These are phyloP conservation scores for Aspergillus ostianus DNA, from an alignment of 495 filamentous ascomycete species.

Conservation along the genomic window DNA sequence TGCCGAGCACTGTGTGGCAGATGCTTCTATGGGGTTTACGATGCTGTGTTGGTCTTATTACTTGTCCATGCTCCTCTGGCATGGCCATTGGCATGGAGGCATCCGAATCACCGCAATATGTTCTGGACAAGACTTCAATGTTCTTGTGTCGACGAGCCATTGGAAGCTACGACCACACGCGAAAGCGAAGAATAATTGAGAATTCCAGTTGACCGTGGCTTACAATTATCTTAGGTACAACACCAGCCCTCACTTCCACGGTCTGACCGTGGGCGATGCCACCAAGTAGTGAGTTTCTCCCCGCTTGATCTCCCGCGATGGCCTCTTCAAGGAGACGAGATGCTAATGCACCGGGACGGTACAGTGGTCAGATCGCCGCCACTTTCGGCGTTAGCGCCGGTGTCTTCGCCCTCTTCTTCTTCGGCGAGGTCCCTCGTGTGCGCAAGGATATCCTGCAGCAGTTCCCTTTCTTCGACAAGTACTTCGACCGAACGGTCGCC, in stretches of 20 bases:
- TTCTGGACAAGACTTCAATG: not conserved
- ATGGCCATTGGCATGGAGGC: not conserved
- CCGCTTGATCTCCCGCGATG: not conserved
- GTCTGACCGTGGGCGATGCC: constrained; percentile 44
- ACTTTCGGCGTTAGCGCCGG: constrained; percentile 61
- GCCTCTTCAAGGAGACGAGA: not conserved
- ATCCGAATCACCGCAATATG: not conserved
- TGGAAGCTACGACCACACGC: not conserved
- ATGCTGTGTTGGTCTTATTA: not conserved
- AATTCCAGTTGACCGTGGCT: constrained; percentile 6
- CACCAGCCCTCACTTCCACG: constrained; percentile 46
- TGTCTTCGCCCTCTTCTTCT: constrained; percentile 67
- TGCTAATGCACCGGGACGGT: constrained; percentile 17
- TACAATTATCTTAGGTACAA: constrained; percentile 47
- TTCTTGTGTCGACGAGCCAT: not conserved
- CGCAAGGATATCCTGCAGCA: constrained; percentile 64
- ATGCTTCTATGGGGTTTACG: not conserved
- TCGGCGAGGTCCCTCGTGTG: constrained; percentile 68
- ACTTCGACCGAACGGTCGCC: constrained; percentile 57
- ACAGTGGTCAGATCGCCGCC: constrained; percentile 52
- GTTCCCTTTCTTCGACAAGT: constrained; percentile 58
- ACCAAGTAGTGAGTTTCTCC: constrained; percentile 49
- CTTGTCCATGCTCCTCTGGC: not conserved
- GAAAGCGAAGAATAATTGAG: not conserved
- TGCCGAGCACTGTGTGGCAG: not conserved